A percentile compares a stretch with the other conserved stretches of the same genome.
Conservation (phyloP, 176 grass and related monocot genomes). For the Thinopyrum elongatum region DNA sequence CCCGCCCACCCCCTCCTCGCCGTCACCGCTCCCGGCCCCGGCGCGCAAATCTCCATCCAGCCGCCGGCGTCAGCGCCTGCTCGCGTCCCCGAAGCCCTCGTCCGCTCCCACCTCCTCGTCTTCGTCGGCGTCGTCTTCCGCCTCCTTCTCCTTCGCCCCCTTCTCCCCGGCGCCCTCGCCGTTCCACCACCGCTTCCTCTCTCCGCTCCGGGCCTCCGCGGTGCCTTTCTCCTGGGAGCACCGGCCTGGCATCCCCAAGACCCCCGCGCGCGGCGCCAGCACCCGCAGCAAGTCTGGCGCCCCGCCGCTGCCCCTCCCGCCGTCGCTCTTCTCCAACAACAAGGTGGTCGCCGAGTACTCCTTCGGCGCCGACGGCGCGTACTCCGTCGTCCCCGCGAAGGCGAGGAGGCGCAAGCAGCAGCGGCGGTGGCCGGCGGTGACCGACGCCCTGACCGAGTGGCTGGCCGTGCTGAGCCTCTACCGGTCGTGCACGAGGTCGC, state of each 20-base stretch:
- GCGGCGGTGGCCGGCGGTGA: constrained; percentile 21
- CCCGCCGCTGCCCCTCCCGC: constrained; percentile 40
- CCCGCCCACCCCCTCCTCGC: constrained; percentile 7
- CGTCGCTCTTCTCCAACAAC: constrained; percentile 46
- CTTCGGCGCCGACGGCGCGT: neutral
- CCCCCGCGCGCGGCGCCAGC: constrained; percentile 30
- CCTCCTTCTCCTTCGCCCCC: constrained; percentile 32
- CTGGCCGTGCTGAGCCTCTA: constrained; percentile 51
- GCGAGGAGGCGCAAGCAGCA: neutral
- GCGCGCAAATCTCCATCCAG: neutral
- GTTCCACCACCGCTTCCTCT: constrained; percentile 55
- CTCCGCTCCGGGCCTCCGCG: constrained; percentile 48
- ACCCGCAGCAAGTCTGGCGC: constrained; percentile 13
- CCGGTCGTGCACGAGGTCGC: constrained; percentile 43
- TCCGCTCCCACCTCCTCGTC: neutral
- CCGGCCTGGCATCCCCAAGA: constrained; percentile 73
- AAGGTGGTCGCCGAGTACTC: constrained; percentile 33
- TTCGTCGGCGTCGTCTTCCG: neutral
- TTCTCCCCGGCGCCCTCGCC: constrained; percentile 43
- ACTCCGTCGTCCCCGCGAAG: constrained; percentile 23
- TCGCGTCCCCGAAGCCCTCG: neutral
- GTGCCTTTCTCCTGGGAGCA: constrained; percentile 89
- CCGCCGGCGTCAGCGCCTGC: neutral
- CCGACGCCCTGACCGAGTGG: constrained; percentile 32
- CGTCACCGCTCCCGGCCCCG: neutral